These are phyloP conservation scores for Salisapilia sapeloensis DNA, from an alignment of 352 stramenopile genomes.

Conservation along the genomic window DNA sequence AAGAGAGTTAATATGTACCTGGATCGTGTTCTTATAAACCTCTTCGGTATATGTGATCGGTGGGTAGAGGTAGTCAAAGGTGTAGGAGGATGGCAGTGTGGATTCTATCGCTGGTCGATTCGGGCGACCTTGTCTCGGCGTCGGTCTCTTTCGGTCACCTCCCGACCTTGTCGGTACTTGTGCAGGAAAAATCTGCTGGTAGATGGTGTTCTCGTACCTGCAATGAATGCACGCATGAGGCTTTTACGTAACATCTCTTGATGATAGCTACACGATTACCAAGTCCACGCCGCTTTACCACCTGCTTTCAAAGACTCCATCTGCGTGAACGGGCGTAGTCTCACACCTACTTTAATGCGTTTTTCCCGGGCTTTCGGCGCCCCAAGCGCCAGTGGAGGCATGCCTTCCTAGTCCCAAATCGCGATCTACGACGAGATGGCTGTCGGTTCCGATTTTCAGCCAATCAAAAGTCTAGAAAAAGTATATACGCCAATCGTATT, in stretches of 20 bases:
- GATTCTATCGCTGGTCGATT: slow-evolving; percentile 4
- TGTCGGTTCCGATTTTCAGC: not conserved
- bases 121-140: slow-evolving; percentile 1
- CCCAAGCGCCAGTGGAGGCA: slow-evolving; percentile 3
- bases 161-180: slow-evolving; percentile 16
- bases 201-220: slow-evolving; percentile 79
- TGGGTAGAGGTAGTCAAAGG: slow-evolving; percentile 79
- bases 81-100: slow-evolving; percentile 53
- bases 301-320: slow-evolving; percentile 49
- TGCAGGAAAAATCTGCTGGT: slow-evolving; percentile 72
- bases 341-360: slow-evolving; percentile 66
- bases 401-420: not conserved
- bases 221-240: not conserved
- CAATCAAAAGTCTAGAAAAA: too few relatives aligned
- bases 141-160: slow-evolving; percentile 1
- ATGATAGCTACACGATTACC: slow-evolving; percentile 22
- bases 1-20: slow-evolving; percentile 12
- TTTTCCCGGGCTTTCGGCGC: slow-evolving; percentile 18
- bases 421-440: not conserved
- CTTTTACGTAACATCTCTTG: too few relatives aligned
- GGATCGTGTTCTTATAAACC: slow-evolving; percentile 76
- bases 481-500: too few relatives aligned
- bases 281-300: slow-evolving; percentile 69
- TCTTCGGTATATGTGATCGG: slow-evolving; percentile 40
- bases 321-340: slow-evolving; percentile 54